These are phyloP conservation scores for Plectosphaerella cucumerina DNA, from an alignment of 2,329 filamentous ascomycete species.

Conservation along the genomic window DNA sequence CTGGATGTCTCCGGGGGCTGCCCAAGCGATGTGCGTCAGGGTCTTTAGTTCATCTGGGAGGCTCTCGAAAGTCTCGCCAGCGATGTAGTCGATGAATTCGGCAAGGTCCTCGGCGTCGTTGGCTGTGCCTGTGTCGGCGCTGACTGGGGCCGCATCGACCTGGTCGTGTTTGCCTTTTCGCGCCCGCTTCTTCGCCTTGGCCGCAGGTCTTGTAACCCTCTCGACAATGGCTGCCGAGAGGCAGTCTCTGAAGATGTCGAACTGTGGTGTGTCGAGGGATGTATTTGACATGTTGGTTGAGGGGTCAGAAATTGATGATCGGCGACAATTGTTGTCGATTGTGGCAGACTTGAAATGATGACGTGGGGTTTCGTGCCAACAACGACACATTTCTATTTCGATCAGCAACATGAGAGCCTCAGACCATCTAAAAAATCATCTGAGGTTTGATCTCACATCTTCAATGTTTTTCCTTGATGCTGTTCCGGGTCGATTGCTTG, in stretches of 20 bases:
- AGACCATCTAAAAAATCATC: too few relatives aligned
- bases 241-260: slow-evolving; percentile 67
- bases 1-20: slow-evolving; percentile 44
- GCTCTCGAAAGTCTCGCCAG: slow-evolving; percentile 61
- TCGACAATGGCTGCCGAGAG: slow-evolving; percentile 66
- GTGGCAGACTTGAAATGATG: too few relatives aligned
- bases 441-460: too few relatives aligned
- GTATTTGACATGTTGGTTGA: too few relatives aligned
- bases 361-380: too few relatives aligned
- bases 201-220: slow-evolving; percentile 41
- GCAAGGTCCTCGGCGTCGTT: slow-evolving; percentile 61
- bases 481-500: too few relatives aligned
- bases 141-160: not conserved
- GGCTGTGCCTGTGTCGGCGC: slow-evolving; percentile 1
- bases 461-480: too few relatives aligned
- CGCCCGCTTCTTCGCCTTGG: slow-evolving; percentile 42
- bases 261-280: slow-evolving; percentile 4
- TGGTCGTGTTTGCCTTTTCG: slow-evolving; percentile 18
- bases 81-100: slow-evolving; percentile 80
- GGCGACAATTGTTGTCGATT: too few relatives aligned
- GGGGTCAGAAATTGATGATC: too few relatives aligned
- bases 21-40: slow-evolving; percentile 55
- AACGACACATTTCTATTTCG: too few relatives aligned
- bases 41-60: slow-evolving; percentile 59
- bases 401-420: too few relatives aligned